These are phyloP conservation scores for Xylogone sp. DNA, from an alignment of 2,329 filamentous ascomycete species.

Conservation along the genomic window DNA sequence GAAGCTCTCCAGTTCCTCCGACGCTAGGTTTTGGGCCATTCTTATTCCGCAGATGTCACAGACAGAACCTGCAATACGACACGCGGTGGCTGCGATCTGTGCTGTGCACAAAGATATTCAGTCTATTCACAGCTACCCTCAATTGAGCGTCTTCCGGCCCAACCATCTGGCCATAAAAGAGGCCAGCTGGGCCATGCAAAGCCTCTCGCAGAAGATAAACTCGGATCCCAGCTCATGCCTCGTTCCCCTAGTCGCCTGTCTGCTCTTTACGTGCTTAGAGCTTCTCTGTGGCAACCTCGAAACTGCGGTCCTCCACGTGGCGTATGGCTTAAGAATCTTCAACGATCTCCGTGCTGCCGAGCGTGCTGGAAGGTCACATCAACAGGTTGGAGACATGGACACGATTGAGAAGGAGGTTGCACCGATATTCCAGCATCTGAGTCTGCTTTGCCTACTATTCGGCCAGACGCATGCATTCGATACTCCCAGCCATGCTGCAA, in stretches of 20 bases:
- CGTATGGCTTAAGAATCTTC: no score
- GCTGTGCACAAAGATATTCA: no score
- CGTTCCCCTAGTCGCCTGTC: constrained; percentile 10
- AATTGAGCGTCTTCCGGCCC: constrained; percentile 12
- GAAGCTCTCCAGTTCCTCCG: constrained; percentile 9
- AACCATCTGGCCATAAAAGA: constrained; percentile 7
- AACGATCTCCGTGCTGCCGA: no score
- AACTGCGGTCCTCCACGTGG: neutral
- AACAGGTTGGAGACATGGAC: no score
- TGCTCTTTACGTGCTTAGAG: constrained; percentile 17
- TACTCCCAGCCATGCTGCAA: no score
- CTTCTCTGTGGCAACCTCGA: constrained; percentile 9
- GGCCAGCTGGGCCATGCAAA: neutral
- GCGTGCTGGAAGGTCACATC: no score
- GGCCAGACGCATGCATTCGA: no score
- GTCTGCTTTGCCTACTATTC: no score
- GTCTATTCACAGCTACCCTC: no score
- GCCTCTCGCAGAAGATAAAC: constrained; percentile 1
- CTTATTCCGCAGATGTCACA: constrained; percentile 13
- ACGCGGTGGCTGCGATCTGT: constrained; percentile 11
- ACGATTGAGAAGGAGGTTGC: no score
- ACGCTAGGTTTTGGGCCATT: constrained; percentile 13
- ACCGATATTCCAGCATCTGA: no score
- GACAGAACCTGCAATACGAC: constrained; percentile 11
- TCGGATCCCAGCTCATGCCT: neutral